phyloP scores from a whole-genome alignment of 202 grass and related monocot species.

The Carex sylvatica region DNA sequence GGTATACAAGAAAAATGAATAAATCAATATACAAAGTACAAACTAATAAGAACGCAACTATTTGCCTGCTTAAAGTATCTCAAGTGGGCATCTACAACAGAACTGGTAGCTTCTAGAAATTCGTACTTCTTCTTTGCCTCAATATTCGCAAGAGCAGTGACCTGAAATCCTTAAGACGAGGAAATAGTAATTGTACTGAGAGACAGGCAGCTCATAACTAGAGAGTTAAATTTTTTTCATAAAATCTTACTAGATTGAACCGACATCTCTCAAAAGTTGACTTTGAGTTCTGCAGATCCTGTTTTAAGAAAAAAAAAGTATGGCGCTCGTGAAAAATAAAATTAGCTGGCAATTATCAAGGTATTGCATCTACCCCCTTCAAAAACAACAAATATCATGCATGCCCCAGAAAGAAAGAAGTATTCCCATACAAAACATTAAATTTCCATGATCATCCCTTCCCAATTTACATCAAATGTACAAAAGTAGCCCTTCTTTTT shows the following conservation, averaged over 20 bases:
- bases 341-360: background rate
- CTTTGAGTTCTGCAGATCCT: slow-evolving; percentile 44
- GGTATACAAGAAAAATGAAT: slow-evolving; percentile 12
- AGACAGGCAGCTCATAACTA: background rate
- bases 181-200: slow-evolving; percentile 7
- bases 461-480: background rate
- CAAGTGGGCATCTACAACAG: slow-evolving; percentile 47
- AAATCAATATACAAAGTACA: slow-evolving; percentile 26
- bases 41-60: background rate
- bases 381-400: background rate
- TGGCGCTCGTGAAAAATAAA: background rate
- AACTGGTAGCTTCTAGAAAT: slow-evolving; percentile 51
- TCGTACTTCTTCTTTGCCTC: slow-evolving; percentile 58
- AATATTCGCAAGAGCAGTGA: slow-evolving; percentile 49
- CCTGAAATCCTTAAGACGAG: slow-evolving; percentile 30
- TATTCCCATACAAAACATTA: background rate
- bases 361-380: background rate
- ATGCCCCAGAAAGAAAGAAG: background rate
- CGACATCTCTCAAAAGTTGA: slow-evolving; percentile 51
- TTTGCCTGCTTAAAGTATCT: slow-evolving; percentile 56
- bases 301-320: background rate
- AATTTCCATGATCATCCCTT: background rate
- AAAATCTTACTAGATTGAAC: slow-evolving; percentile 42
- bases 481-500: background rate
- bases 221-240: background rate